Base-by-base conservation (phyloP, 768 basidiomycete species). In the Xerocomellus chrysenteron region DNA sequence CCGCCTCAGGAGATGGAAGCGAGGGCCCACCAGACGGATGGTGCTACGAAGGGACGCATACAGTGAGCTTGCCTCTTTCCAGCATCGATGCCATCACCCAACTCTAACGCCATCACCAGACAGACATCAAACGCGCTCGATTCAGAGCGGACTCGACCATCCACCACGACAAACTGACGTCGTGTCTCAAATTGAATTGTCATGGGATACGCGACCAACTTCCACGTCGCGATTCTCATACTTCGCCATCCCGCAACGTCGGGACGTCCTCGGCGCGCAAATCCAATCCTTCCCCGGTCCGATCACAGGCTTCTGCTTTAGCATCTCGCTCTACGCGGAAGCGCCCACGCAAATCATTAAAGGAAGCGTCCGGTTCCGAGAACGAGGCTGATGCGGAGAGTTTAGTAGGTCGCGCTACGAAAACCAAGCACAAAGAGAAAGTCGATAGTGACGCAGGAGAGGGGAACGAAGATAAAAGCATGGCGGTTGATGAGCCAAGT, bases 11-110 rank as follows among this genome's bases (percentile, higher is more conserved):
- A 0, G 84, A 87, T 59, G 90, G 90, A 1, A 86, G 89, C 58
- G 86, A 87, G 74, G 90, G 90, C 0, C 90, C 90, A 1, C 90
- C 90, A 2, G 88, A 90, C 66, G 90, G 90, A 1, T 92, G 88
- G 88, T 92, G 90, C 64, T 92, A 90, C 63, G 89, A 92, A 68
- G 90, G 90, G 4, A 82, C 79, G 68, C 90, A 92, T 68, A 91
- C 90, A 9, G 83, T 79, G 42, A 55, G 65, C 48, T 19, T 16
- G 13, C 26, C 52, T 46, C 44, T 28, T 53, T 4, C 13, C 40
- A 24, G 26, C 7, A 21, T 32, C 24, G 4, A 8, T n/a, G 4
- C n/a, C 26, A 11, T 40, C 42, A 48, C 37, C 24, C 51, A 50
- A 24, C 44, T 42, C 57, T 53, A 26, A 55, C 43, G 1, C 21